Conservation (phyloP, 345 rosid genomes). For the Cardamine chenopodiifolia region DNA sequence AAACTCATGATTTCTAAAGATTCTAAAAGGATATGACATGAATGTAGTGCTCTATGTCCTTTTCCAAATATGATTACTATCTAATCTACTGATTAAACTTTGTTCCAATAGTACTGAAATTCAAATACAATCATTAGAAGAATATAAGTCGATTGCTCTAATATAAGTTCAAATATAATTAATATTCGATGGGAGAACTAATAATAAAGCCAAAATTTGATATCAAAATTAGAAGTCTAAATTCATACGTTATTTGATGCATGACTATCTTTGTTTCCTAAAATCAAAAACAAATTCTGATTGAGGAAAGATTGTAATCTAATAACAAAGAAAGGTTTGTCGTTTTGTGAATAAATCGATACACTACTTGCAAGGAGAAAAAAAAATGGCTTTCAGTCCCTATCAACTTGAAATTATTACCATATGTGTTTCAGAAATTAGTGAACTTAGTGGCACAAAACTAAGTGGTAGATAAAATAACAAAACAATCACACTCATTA, state of each 20-base stretch:
- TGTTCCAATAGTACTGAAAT: background rate
- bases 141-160: background rate
- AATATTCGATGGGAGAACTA: background rate
- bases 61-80: slow-evolving; percentile 4
- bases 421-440: background rate
- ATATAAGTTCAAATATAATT: background rate
- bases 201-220: background rate
- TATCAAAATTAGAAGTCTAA: background rate
- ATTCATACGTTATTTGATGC: background rate
- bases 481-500: background rate
- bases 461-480: background rate
- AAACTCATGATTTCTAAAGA: slow-evolving; percentile 19
- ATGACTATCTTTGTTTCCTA: background rate
- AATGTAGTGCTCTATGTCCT: background rate
- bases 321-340: background rate
- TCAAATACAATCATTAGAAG: slow-evolving; percentile 5
- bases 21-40: slow-evolving; percentile 7
- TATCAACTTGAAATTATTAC: slow-evolving; percentile 1
- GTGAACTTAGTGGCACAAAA: background rate
- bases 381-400: background rate
- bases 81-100: background rate
- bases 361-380: background rate
- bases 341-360: background rate
- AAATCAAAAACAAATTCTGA: background rate
- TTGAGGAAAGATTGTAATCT: background rate